phyloP scores from a whole-genome alignment of 345 rosid genomes.

The Populus tremula region DNA sequence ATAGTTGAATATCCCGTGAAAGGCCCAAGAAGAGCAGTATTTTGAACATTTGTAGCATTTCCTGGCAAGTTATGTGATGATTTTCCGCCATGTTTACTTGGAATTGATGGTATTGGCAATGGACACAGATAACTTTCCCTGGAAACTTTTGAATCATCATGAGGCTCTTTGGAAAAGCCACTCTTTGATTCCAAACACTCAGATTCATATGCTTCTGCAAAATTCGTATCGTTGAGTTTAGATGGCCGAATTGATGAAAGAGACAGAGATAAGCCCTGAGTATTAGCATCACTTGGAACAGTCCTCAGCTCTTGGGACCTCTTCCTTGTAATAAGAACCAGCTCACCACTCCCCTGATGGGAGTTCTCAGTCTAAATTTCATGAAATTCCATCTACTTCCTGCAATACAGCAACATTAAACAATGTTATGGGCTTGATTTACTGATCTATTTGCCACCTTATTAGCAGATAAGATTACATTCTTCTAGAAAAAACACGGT shows the following conservation, averaged over 20 bases:
- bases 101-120: constrained; percentile 26
- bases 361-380: not conserved
- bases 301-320: constrained; percentile 15
- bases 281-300: constrained; percentile 14
- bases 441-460: not conserved
- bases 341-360: constrained; percentile 27
- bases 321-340: constrained; percentile 21
- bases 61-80: constrained; percentile 25
- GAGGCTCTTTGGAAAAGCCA: constrained; percentile 9
- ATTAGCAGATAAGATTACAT: not conserved
- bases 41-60: constrained; percentile 21
- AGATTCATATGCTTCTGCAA: constrained; percentile 25
- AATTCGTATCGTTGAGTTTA: constrained; percentile 8
- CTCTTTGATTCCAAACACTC: constrained; percentile 11
- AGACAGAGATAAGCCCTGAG: constrained; percentile 43
- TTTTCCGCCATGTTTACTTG: constrained; percentile 30
- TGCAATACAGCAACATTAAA: not conserved
- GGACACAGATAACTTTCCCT: constrained; percentile 11
- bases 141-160: constrained; percentile 15
- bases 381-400: not conserved
- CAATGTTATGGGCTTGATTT: not conserved
- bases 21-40: constrained; percentile 61
- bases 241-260: constrained; percentile 45
- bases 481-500: not conserved
- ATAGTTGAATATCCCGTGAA: constrained; percentile 69